Evolutionary conservation across 371 early-diverging fungal genomes (phyloP).

Genomic region (Phascolomyces articulosus): DNA sequence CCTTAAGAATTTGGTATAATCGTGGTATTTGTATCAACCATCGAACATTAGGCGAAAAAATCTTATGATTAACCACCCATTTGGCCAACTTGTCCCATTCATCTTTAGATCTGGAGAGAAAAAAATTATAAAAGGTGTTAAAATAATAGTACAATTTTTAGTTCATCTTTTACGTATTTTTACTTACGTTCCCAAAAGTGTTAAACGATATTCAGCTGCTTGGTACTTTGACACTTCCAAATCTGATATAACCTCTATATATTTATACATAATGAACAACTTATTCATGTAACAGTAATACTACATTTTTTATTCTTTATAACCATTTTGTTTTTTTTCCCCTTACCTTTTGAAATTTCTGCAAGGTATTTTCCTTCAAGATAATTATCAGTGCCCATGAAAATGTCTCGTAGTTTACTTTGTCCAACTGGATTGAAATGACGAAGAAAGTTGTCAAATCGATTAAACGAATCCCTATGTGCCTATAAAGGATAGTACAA

Average conservation of each 20-base stretch:
- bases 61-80: constrained; percentile 91
- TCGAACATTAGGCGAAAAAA: constrained; percentile 92
- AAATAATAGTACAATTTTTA: no score
- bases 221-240: constrained; percentile 96
- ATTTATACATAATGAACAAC: no score
- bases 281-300: no score
- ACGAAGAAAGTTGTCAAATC: constrained; percentile 97
- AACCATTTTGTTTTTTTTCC: background rate
- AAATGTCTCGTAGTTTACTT: constrained; percentile 80
- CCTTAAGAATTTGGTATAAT: constrained; percentile 91
- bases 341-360: constrained; percentile 90
- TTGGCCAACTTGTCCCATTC: constrained; percentile 97
- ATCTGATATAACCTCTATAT: constrained; percentile 86
- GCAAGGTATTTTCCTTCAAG: constrained; percentile 93
- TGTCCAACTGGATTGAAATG: constrained; percentile 97
- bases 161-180: background rate
- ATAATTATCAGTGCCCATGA: constrained; percentile 96
- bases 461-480: constrained; percentile 85
- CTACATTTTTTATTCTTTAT: no score
- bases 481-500: constrained; percentile 37
- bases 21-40: constrained; percentile 98
- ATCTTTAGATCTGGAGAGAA: constrained; percentile 43
- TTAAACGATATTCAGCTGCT: constrained; percentile 92
- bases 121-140: no score
- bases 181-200: constrained; percentile 84